Evolutionary conservation across 2,329 filamentous ascomycete species (phyloP).

Genomic region (Lecanosticta acicola): DNA sequence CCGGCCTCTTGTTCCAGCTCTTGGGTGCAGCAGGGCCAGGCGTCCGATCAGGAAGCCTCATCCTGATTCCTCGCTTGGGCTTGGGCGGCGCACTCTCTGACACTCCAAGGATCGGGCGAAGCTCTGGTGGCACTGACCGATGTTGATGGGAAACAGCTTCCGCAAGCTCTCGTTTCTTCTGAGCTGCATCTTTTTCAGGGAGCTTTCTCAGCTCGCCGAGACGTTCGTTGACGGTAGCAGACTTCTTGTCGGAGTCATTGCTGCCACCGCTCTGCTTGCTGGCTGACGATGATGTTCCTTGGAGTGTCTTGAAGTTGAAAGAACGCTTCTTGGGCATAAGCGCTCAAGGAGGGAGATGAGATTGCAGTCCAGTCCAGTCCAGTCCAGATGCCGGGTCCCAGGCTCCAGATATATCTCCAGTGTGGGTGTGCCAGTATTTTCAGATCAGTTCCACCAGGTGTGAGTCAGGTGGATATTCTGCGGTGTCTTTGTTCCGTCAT

Average conservation of each 20-base stretch:
- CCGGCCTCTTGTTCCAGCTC: slow-evolving; percentile 40
- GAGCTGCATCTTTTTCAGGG: slow-evolving; percentile 33
- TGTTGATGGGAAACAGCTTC: slow-evolving; percentile 37
- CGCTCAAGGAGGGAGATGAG: slow-evolving; percentile 9
- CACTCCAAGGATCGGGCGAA: slow-evolving; percentile 42
- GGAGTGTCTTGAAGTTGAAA: slow-evolving; percentile 37
- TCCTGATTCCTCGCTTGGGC: slow-evolving; percentile 38
- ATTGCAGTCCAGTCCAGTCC: slow-evolving; percentile 3
- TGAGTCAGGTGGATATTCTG: slow-evolving; percentile 8
- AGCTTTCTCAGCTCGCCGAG: slow-evolving; percentile 43
- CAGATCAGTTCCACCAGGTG: slow-evolving; percentile 4
- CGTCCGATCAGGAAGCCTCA: slow-evolving; percentile 30
- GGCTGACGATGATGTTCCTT: slow-evolving; percentile 30
- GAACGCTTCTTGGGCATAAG: slow-evolving; percentile 47
- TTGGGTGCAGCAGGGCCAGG: slow-evolving; percentile 43
- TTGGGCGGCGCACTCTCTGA: slow-evolving; percentile 42
- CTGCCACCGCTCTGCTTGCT: slow-evolving; percentile 35
- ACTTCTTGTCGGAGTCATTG: slow-evolving; percentile 18
- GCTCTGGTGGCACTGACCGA: slow-evolving; percentile 41
- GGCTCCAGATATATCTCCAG: neutral
- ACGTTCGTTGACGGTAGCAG: slow-evolving; percentile 41
- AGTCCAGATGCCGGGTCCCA: slow-evolving; percentile 4
- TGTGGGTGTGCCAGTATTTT: neutral
- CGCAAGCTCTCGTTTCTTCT: slow-evolving; percentile 41
- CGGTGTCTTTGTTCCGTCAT: no score